Evolutionary conservation across 2,329 filamentous ascomycete species (phyloP).

Genomic region (Penicillium corylophilum): DNA sequence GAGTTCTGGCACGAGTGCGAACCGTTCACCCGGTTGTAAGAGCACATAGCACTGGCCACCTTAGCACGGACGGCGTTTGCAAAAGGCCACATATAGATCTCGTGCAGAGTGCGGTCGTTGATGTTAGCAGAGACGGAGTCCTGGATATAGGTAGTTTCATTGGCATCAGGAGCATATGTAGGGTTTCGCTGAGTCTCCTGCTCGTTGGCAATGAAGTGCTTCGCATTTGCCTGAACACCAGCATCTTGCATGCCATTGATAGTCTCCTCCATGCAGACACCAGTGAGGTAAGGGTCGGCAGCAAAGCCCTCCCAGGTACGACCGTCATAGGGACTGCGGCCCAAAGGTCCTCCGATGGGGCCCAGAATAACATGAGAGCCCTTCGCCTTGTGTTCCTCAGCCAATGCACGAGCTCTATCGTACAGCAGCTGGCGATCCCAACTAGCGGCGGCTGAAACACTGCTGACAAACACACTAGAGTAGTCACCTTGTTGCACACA

Average conservation of each 20-base stretch:
- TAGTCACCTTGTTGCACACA: slow-evolving; percentile 65
- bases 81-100: background rate
- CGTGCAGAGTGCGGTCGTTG: background rate
- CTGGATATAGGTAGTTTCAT: too few species aligned
- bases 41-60: slow-evolving; percentile 28
- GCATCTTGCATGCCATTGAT: slow-evolving; percentile 45
- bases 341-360: slow-evolving; percentile 42
- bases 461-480: slow-evolving; percentile 70
- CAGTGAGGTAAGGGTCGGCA: slow-evolving; percentile 43
- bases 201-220: slow-evolving; percentile 17
- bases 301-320: slow-evolving; percentile 48
- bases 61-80: background rate
- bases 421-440: slow-evolving; percentile 60
- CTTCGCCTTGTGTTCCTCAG: slow-evolving; percentile 46
- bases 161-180: background rate
- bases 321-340: slow-evolving; percentile 41
- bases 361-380: slow-evolving; percentile 45
- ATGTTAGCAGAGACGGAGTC: background rate
- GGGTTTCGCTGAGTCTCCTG: slow-evolving; percentile 40
- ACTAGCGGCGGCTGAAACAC: slow-evolving; percentile 65
- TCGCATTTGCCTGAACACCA: slow-evolving; percentile 39
- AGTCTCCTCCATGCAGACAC: slow-evolving; percentile 40
- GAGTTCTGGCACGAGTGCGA: slow-evolving; percentile 37
- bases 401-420: slow-evolving; percentile 54
- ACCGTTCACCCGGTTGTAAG: slow-evolving; percentile 42